A percentile compares a stretch with the other conserved stretches of the same genome.
phyloP scores from a whole-genome alignment of 805 yeast genomes.

The Kazachstania taianensis region DNA sequence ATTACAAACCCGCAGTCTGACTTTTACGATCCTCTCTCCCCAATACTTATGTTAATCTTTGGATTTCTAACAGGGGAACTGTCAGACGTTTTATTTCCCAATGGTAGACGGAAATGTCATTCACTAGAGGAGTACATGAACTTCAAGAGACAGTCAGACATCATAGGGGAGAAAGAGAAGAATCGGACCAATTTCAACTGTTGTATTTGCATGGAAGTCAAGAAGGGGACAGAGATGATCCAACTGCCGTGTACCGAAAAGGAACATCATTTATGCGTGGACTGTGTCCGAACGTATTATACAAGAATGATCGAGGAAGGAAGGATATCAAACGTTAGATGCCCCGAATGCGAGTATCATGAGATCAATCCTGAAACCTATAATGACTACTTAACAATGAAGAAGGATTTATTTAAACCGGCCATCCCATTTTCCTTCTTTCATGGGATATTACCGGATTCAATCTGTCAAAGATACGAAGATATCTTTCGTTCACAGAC shows the following conservation, averaged over 20 bases:
- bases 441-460: slow-evolving; percentile 22
- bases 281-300: slow-evolving; percentile 38
- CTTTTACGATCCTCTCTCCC: slow-evolving; percentile 16
- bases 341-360: slow-evolving; percentile 40
- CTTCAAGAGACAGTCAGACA: slow-evolving; percentile 19
- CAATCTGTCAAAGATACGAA: slow-evolving; percentile 31
- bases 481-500: slow-evolving; percentile 31
- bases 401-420: slow-evolving; percentile 32
- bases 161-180: slow-evolving; percentile 24
- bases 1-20: slow-evolving; percentile 12
- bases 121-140: slow-evolving; percentile 10
- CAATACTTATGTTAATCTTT: slow-evolving; percentile 35
- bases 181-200: slow-evolving; percentile 36
- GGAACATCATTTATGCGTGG: slow-evolving; percentile 39
- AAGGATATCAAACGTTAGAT: slow-evolving; percentile 41
- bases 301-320: slow-evolving; percentile 36
- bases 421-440: slow-evolving; percentile 32
- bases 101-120: slow-evolving; percentile 5
- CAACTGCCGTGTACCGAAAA: slow-evolving; percentile 29
- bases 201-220: slow-evolving; percentile 45
- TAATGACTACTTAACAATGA: slow-evolving; percentile 27
- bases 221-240: slow-evolving; percentile 36
- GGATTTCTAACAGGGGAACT: slow-evolving; percentile 30
- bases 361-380: slow-evolving; percentile 12
- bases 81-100: slow-evolving; percentile 9